Evolutionary conservation across 176 grass and related monocot genomes (phyloP).

Genomic region (Carex cristatella): DNA sequence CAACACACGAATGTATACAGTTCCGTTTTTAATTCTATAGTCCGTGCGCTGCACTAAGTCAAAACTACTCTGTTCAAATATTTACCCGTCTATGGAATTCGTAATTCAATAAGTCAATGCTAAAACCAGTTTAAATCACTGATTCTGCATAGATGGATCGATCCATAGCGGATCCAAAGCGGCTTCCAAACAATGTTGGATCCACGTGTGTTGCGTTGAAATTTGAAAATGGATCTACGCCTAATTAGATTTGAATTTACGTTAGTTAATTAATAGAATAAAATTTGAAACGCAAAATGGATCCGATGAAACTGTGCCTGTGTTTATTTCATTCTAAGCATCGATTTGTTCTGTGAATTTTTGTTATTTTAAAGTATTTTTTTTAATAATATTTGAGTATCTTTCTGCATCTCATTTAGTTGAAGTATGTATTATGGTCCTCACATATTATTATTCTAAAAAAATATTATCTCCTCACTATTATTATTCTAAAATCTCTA

Average conservation of each 20-base stretch:
- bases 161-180: not conserved
- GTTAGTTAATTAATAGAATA: not conserved
- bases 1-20: too few relatives aligned
- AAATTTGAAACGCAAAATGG: not conserved
- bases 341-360: too few relatives aligned
- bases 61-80: too few relatives aligned
- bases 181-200: not conserved
- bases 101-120: not conserved
- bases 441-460: too few relatives aligned
- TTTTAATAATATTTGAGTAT: too few relatives aligned
- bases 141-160: not conserved
- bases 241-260: not conserved
- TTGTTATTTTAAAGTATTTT: too few relatives aligned
- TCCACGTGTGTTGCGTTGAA: conserved; percentile 3
- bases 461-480: too few relatives aligned
- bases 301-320: not conserved
- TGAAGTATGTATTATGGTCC: too few relatives aligned
- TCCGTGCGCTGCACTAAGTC: too few relatives aligned
- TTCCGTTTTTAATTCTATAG: too few relatives aligned
- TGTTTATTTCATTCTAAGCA: not conserved
- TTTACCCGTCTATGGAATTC: not conserved
- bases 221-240: conserved; percentile 10
- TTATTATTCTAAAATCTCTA: too few relatives aligned
- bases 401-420: too few relatives aligned
- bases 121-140: not conserved